phyloP scores from a whole-genome alignment of 768 basidiomycete genomes.

The Suillus bovinus region DNA sequence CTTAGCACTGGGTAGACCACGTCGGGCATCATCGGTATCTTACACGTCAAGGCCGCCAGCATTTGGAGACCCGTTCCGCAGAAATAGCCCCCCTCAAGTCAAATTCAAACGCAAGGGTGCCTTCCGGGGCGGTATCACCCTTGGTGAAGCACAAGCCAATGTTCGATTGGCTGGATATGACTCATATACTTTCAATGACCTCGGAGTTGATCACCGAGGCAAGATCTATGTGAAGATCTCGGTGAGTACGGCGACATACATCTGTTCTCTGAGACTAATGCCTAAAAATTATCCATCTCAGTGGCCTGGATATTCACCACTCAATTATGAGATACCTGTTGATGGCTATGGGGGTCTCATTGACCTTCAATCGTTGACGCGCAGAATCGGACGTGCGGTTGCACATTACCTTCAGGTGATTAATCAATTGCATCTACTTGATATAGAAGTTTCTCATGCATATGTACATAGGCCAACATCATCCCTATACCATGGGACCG shows the following conservation, averaged over 20 bases:
- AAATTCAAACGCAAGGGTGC: conserved; percentile 77
- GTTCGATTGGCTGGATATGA: conserved; percentile 61
- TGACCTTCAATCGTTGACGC: conserved; percentile 64
- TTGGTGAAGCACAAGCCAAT: conserved; percentile 69
- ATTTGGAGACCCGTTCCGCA: conserved; percentile 45
- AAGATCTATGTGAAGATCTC: conserved; percentile 63
- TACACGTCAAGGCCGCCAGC: conserved; percentile 37
- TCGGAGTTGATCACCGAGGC: conserved; percentile 61
- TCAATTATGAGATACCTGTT: conserved; percentile 75
- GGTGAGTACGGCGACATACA: conserved; percentile 39
- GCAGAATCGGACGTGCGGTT: conserved; percentile 69
- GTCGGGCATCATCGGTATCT: conserved; percentile 43
- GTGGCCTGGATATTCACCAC: conserved; percentile 71
- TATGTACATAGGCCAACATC: conserved; percentile 53
- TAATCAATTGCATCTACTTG: conserved; percentile 11
- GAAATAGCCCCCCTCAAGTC: conserved; percentile 51
- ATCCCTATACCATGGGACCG: conserved; percentile 71
- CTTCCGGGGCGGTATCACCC: conserved; percentile 61
- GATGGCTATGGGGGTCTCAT: conserved; percentile 66
- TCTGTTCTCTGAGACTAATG: conserved; percentile 2
- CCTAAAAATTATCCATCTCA: conserved; percentile 8
- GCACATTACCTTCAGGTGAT: conserved; percentile 73
- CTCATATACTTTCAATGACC: conserved; percentile 60
- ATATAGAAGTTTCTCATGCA: conserved; percentile 12
- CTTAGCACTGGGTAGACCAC: conserved; percentile 22